Conservation (phyloP, 108 stramenopile species). For the Phaeodactylum tricornutum region DNA sequence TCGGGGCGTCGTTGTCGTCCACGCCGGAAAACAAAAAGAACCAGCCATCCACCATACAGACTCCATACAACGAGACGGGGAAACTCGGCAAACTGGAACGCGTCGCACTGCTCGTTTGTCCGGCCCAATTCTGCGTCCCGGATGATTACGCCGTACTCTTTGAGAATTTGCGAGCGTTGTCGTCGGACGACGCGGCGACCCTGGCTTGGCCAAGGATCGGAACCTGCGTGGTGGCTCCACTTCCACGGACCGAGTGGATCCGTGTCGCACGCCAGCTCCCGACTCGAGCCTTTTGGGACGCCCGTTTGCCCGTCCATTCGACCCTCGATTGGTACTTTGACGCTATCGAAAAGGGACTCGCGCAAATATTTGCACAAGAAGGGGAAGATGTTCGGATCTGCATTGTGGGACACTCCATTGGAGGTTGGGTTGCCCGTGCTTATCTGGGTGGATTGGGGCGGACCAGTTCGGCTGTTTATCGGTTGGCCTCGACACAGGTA, state of each 20-base stretch:
- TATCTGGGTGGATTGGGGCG: slow-evolving; percentile 54
- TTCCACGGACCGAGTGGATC: slow-evolving; percentile 77
- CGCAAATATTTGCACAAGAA: slow-evolving; percentile 44
- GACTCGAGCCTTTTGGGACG: slow-evolving; percentile 49
- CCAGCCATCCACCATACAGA: too few species aligned
- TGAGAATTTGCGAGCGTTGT: slow-evolving; percentile 15
- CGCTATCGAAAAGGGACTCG: slow-evolving; percentile 47
- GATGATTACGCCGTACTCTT: slow-evolving; percentile 47
- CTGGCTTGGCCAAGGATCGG: slow-evolving; percentile 24
- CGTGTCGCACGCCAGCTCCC: slow-evolving; percentile 60
- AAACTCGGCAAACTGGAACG: too few species aligned
- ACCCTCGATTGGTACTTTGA: slow-evolving; percentile 76
- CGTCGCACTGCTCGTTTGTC: slow-evolving; percentile 33
- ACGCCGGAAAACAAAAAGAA: too few species aligned
- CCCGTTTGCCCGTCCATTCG: slow-evolving; percentile 32
- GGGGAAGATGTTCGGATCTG: slow-evolving; percentile 44
- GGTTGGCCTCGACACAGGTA: slow-evolving; percentile 22
- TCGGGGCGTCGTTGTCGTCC: too few species aligned
- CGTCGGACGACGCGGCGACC: neutral
- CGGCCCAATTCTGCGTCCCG: slow-evolving; percentile 79
- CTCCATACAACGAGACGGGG: too few species aligned
- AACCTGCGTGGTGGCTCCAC: slow-evolving; percentile 37
- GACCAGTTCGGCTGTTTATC: slow-evolving; percentile 41
- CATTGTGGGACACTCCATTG: slow-evolving; percentile 62
- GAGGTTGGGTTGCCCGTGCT: slow-evolving; percentile 71